Base-by-base conservation (phyloP, 148 eudicot genomes). In the Chenopodium berlandieri region DNA sequence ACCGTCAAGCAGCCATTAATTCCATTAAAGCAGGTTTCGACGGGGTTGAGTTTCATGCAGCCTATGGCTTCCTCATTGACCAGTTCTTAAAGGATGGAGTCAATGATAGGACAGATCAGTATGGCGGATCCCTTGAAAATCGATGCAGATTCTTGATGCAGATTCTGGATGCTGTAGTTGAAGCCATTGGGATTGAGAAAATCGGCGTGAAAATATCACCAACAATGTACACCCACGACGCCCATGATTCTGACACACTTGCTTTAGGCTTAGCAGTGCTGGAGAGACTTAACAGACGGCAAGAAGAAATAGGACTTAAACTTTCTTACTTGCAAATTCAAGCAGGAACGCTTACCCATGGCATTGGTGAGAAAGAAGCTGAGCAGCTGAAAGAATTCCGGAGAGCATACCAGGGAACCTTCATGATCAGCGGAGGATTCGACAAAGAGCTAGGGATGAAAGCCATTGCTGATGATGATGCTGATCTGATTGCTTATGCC, bases 21-120 rank as follows among this genome's bases (percentile, higher is more conserved):
- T 90, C 98, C 62, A 85, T 95, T 69, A 89, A 82, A 91, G 98
- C 98, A 81, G 98, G 98, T 79, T 95, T 95, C 81, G 97, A 93
- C 80, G 97, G 97, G 4, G 82, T 95, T 68, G 98, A 95, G 82
- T 80, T 93, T 79, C 93, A 95, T 30, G 97, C 87, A 60, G 97
- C 97, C 58, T 91, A 90, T 72, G 97, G 98, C 69, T 91, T 85
- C 91, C 91, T 95, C 75, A 87, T 95, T 32, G 97, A 95, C 69
- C 98, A 95, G 81, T 95, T 95, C 86, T 76, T 93, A 68, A 95
- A 95, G 56, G 94, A 93, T 66, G 97, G 92, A 4, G 87, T 93
- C 84, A 93, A 95, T 75, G 94, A 91, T 20, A 79, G 98, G 40
- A 84, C 82, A 4, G 98, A 95, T 9, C 88, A 86, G 71, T 93